Evolutionary conservation across 495 filamentous ascomycete species (phyloP).

Genomic region (Tetracladium setigerum): DNA sequence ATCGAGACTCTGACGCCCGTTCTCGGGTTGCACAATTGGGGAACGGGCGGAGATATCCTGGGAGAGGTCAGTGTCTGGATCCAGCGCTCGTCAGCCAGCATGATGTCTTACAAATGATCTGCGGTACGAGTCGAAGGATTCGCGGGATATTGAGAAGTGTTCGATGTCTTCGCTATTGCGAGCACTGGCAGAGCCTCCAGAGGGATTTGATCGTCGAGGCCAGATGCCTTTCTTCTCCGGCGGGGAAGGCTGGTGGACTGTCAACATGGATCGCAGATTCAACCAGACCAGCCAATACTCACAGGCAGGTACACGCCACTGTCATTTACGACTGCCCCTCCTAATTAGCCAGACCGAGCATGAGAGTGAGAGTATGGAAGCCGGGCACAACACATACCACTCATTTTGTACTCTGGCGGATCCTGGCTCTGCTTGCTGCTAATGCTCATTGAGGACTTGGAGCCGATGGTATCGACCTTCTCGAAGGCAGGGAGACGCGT

Average conservation of each 20-base stretch:
- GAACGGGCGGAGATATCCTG: slow-evolving; percentile 92
- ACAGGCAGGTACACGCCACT: slow-evolving; percentile 95
- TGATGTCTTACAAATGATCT: slow-evolving; percentile 75
- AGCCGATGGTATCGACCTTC: slow-evolving; percentile 45
- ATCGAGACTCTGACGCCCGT: slow-evolving; percentile 73
- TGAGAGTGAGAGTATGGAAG: neutral
- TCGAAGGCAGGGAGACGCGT: slow-evolving; percentile 40
- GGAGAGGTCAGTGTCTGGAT: neutral
- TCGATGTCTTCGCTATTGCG: slow-evolving; percentile 73
- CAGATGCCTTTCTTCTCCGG: slow-evolving; percentile 80
- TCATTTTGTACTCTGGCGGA: slow-evolving; percentile 73
- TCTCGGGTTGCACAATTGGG: slow-evolving; percentile 55
- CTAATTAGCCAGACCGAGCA: neutral
- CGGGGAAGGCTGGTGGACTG: slow-evolving; percentile 68
- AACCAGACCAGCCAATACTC: slow-evolving; percentile 19
- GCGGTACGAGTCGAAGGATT: slow-evolving; percentile 96
- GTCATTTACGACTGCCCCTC: slow-evolving; percentile 77
- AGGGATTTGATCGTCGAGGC: slow-evolving; percentile 62
- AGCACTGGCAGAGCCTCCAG: slow-evolving; percentile 59
- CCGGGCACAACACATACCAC: slow-evolving; percentile 45
- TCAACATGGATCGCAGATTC: slow-evolving; percentile 9
- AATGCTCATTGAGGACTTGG: slow-evolving; percentile 54
- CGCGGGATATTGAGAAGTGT: slow-evolving; percentile 92
- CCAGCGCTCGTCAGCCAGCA: neutral
- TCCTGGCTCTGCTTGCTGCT: slow-evolving; percentile 48